Percentiles rank a stretch among this genome's conserved stretches.
Evolutionary conservation across 768 basidiomycete species (phyloP).

Genomic region (Boletus speciosus): DNA sequence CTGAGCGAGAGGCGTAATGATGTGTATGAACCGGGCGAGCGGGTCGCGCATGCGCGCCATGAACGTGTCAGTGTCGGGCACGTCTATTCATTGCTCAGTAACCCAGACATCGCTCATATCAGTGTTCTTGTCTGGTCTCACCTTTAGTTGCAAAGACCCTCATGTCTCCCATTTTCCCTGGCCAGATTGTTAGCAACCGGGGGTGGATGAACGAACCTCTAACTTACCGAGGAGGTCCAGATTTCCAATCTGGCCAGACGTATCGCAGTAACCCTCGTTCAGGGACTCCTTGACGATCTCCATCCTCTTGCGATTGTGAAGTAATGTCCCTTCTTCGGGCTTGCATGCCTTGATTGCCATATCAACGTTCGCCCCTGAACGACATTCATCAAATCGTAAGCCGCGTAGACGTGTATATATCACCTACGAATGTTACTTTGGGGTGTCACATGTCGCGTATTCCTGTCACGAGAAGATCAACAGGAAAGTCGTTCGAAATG

Average conservation of each 20-base stretch:
- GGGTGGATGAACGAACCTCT: background rate
- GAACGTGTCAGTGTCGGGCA: conserved; percentile 47
- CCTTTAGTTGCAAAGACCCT: conserved; percentile 66
- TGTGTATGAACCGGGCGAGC: conserved; percentile 67
- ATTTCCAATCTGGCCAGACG: conserved; percentile 61
- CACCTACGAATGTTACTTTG: conserved; percentile 41
- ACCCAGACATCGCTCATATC: background rate
- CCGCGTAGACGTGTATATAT: background rate
- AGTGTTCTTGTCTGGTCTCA: conserved; percentile 21
- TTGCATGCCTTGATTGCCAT: conserved; percentile 72
- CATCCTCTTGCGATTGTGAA: conserved; percentile 68
- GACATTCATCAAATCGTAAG: background rate
- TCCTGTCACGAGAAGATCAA: conserved; percentile 9
- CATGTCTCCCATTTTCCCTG: conserved; percentile 59
- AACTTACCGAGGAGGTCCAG: conserved; percentile 57
- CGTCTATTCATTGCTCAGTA: conserved; percentile 41
- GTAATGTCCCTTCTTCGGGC: conserved; percentile 57
- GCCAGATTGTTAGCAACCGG: conserved; percentile 3
- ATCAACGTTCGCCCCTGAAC: conserved; percentile 55
- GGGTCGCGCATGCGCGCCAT: conserved; percentile 51
- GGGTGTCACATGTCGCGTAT: conserved; percentile 36
- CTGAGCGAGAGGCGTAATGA: conserved; percentile 60
- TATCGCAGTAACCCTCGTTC: conserved; percentile 82
- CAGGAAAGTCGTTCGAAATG: background rate
- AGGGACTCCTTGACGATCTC: conserved; percentile 67